Percentiles rank a stretch among this genome's conserved stretches.
phyloP scores from a whole-genome alignment of 257 asterid species.

The Ilex aquifolium region DNA sequence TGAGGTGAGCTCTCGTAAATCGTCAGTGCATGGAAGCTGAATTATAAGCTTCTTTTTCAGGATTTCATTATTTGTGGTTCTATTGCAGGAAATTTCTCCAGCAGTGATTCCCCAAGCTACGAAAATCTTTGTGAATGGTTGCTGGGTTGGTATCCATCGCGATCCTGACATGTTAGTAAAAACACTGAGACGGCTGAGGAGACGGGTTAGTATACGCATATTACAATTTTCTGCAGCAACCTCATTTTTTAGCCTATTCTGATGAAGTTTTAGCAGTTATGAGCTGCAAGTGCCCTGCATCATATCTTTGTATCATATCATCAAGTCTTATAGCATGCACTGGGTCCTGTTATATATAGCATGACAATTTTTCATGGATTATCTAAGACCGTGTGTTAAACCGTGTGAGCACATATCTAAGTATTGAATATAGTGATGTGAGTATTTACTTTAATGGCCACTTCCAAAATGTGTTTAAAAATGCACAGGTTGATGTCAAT shows the following conservation, averaged over 20 bases:
- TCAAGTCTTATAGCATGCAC: too few species aligned
- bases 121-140: conserved; percentile 92
- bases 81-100: conserved; percentile 85
- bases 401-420: too few species aligned
- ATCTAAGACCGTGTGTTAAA: too few species aligned
- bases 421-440: too few species aligned
- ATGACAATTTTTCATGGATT: too few species aligned
- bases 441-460: neutral
- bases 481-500: conserved; percentile 81
- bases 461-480: conserved; percentile 9
- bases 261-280: too few species aligned
- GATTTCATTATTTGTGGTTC: neutral
- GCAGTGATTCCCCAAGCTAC: conserved; percentile 94
- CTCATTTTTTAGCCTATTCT: neutral
- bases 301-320: neutral
- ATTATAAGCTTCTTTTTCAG: conserved; percentile 4
- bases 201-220: conserved; percentile 59
- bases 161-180: conserved; percentile 97
- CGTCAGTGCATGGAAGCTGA: conserved; percentile 4
- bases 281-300: neutral
- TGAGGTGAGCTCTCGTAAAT: conserved; percentile 49
- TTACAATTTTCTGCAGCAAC: neutral
- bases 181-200: conserved; percentile 79
- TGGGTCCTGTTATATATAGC: too few species aligned
- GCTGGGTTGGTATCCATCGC: conserved; percentile 98